Conservation (phyloP, 768 basidiomycete species). For the Tulasnella sp. region DNA sequence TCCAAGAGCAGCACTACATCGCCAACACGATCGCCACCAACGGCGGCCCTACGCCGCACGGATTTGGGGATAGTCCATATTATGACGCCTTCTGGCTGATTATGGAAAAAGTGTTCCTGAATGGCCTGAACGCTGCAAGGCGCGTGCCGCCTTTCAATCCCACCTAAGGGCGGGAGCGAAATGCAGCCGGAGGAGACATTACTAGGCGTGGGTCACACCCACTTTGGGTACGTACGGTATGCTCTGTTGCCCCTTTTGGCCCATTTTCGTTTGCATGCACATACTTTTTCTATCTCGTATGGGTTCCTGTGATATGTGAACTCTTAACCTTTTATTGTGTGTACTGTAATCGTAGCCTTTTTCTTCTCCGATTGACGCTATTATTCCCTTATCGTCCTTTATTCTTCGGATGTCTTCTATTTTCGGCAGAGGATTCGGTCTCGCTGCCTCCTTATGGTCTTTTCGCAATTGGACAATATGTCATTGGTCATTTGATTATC, state of each 20-base stretch:
- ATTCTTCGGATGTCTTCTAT: slow-evolving; percentile 9
- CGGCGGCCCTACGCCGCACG: slow-evolving; percentile 14
- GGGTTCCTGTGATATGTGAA: slow-evolving; percentile 11
- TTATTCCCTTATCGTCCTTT: slow-evolving; percentile 9
- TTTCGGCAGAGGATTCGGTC: not conserved
- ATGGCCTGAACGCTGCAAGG: slow-evolving; percentile 27
- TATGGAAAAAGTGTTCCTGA: slow-evolving; percentile 25
- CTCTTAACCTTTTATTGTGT: not conserved
- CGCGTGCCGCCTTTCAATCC: slow-evolving; percentile 14
- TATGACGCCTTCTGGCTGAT: slow-evolving; percentile 26
- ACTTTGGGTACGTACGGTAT: slow-evolving; percentile 20
- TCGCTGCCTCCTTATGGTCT: not conserved
- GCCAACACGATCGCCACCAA: slow-evolving; percentile 21
- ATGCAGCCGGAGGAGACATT: not conserved
- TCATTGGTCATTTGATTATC: not conserved
- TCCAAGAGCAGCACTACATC: slow-evolving; percentile 20
- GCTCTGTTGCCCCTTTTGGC: not conserved
- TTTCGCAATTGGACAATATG: not conserved
- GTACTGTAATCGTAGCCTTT: slow-evolving; percentile 7
- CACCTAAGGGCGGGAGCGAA: slow-evolving; percentile 1
- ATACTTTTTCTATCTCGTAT: not conserved
- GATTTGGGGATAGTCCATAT: slow-evolving; percentile 13
- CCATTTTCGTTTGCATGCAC: slow-evolving; percentile 17
- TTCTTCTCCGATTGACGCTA: not conserved
- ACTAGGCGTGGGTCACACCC: not conserved